These are phyloP conservation scores for Aspergillus ochraceus DNA, from an alignment of 2,329 filamentous ascomycete genomes.

Conservation along the genomic window DNA sequence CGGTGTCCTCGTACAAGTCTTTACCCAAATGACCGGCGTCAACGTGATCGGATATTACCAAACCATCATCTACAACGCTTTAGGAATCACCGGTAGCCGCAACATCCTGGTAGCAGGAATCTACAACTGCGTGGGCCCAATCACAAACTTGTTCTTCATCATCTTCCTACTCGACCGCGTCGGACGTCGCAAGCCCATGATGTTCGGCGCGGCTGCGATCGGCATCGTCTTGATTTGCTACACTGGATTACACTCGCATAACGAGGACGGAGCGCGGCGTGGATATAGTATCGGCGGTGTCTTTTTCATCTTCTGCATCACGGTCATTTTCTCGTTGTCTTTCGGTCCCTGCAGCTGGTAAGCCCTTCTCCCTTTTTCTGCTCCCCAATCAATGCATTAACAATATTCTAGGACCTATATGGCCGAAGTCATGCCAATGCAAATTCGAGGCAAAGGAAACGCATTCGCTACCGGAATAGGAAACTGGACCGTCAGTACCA, in stretches of 20 bases:
- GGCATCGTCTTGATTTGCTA: slow-evolving; percentile 61
- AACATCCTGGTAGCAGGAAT: slow-evolving; percentile 59
- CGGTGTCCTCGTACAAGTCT: slow-evolving; percentile 62
- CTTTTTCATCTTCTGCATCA: slow-evolving; percentile 65
- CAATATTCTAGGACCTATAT: slow-evolving; percentile 59
- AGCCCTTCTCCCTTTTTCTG: background rate
- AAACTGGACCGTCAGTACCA: slow-evolving; percentile 60
- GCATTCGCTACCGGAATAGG: slow-evolving; percentile 60
- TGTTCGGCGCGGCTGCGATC: slow-evolving; percentile 56
- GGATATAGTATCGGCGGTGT: slow-evolving; percentile 61
- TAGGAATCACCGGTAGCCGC: slow-evolving; percentile 57
- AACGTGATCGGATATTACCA: slow-evolving; percentile 46
- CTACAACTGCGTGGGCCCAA: slow-evolving; percentile 59
- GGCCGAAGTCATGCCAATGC: slow-evolving; percentile 66
- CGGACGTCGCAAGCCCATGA: slow-evolving; percentile 52
- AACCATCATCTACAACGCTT: slow-evolving; percentile 40
- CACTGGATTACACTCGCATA: slow-evolving; percentile 57
- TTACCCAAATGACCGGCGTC: slow-evolving; percentile 57
- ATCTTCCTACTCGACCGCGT: slow-evolving; percentile 57
- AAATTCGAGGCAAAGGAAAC: slow-evolving; percentile 61
- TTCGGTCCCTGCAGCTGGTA: slow-evolving; percentile 52
- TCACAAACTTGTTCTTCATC: slow-evolving; percentile 51
- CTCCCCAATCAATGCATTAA: slow-evolving; percentile 11
- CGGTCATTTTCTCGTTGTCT: slow-evolving; percentile 59
- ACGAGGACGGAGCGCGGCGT: slow-evolving; percentile 42